A percentile compares a stretch with the other conserved stretches of the same genome.
phyloP scores from a whole-genome alignment of 306 rosid genomes.

The Lotus japonicus region DNA sequence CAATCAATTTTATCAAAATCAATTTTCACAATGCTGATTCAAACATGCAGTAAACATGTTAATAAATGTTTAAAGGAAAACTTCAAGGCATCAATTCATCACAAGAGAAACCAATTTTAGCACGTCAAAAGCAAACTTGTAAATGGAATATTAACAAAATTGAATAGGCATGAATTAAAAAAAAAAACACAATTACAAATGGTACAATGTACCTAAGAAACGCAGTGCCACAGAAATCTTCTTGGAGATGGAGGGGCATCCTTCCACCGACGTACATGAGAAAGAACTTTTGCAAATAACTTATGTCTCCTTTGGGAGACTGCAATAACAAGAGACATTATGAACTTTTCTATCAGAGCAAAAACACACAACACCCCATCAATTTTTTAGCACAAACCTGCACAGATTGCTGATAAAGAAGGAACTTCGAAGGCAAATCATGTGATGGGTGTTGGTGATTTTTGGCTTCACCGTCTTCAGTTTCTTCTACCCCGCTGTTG shows the following conservation, averaged over 20 bases:
- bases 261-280: slow-evolving; percentile 88
- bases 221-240: slow-evolving; percentile 91
- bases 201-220: slow-evolving; percentile 55
- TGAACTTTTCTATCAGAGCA: background rate
- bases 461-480: background rate
- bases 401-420: slow-evolving; percentile 79
- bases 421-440: slow-evolving; percentile 71
- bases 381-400: slow-evolving; percentile 42
- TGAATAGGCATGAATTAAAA: background rate
- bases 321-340: slow-evolving; percentile 31
- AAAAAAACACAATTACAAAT: background rate
- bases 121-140: background rate
- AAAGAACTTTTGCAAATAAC: slow-evolving; percentile 86
- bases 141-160: background rate
- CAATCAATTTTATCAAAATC: too few species aligned
- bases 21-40: too few species aligned
- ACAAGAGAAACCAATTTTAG: background rate
- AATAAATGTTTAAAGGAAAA: background rate
- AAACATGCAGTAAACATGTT: too few species aligned
- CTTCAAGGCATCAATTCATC: background rate
- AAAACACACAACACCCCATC: too few species aligned
- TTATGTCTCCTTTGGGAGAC: slow-evolving; percentile 94
- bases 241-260: slow-evolving; percentile 80
- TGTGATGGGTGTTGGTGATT: slow-evolving; percentile 29
- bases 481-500: slow-evolving; percentile 14